These are phyloP conservation scores for Suhomyces sp. DNA, from an alignment of 805 yeast species.

Conservation along the genomic window DNA sequence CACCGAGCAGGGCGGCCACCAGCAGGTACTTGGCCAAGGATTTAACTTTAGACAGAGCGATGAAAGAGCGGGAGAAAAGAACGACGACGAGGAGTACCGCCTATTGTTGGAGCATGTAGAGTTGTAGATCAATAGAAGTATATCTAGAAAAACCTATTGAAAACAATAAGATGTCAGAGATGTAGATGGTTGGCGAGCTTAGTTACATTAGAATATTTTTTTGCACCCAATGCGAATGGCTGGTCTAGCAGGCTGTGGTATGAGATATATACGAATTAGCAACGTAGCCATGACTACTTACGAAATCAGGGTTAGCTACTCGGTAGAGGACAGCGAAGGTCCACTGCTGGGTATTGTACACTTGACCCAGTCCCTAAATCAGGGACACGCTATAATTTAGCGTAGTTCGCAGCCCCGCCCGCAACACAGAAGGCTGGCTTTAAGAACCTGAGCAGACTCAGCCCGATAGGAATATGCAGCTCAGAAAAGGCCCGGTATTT, in stretches of 20 bases:
- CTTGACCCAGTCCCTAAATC: no score
- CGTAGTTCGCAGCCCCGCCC: background rate
- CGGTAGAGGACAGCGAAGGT: background rate
- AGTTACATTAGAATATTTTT: background rate
- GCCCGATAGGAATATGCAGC: no score
- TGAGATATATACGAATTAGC: background rate
- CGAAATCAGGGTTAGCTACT: background rate
- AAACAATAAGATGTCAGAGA: background rate
- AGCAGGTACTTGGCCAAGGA: constrained; percentile 12
- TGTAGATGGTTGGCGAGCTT: background rate
- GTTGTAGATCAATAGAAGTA: constrained; percentile 5
- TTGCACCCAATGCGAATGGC: background rate
- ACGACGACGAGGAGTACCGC: constrained; percentile 18
- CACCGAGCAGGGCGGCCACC: constrained; percentile 11
- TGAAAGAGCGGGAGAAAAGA: constrained; percentile 4
- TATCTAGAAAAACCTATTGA: background rate
- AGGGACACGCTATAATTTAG: no score
- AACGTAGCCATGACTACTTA: background rate
- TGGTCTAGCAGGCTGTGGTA: background rate
- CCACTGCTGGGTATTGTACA: no score
- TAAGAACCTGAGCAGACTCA: no score
- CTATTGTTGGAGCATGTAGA: constrained; percentile 14
- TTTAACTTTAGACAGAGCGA: constrained; percentile 11
- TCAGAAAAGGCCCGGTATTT: no score
- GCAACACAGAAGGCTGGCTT: no score